Conservation (phyloP, 2,329 filamentous ascomycete genomes). For the Byssoonygena ceratinophila region DNA sequence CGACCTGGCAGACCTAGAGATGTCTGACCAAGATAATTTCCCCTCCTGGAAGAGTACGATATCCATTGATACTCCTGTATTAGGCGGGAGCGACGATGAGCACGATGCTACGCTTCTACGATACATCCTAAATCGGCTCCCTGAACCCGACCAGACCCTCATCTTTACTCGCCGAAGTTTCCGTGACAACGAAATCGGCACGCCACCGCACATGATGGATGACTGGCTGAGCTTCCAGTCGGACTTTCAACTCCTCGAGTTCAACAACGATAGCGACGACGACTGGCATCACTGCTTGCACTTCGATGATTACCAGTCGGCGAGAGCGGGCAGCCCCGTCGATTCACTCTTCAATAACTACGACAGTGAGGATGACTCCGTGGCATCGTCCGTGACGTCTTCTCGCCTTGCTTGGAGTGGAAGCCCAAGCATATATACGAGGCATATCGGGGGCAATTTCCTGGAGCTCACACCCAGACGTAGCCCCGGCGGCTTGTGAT, state of each 20-base stretch:
- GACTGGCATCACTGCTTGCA: neutral
- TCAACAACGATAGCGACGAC: neutral
- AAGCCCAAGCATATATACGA: neutral
- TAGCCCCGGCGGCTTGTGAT: neutral
- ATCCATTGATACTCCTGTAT: neutral
- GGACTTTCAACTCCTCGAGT: neutral
- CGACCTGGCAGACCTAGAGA: neutral
- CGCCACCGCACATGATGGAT: neutral
- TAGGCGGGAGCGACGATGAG: slow-evolving; percentile 2
- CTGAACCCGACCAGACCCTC: neutral
- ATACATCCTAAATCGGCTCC: neutral
- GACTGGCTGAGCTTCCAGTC: neutral
- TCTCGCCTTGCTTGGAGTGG: slow-evolving; percentile 3
- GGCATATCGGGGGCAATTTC: slow-evolving; percentile 1
- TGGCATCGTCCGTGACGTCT: slow-evolving; percentile 1
- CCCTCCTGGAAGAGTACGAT: slow-evolving; percentile 1
- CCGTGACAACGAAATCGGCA: neutral
- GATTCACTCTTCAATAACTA: slow-evolving; percentile 7
- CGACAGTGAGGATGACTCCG: slow-evolving; percentile 3
- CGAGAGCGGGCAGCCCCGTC: neutral
- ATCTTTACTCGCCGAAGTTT: neutral
- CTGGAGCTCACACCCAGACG: slow-evolving; percentile 3
- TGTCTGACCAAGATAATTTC: neutral
- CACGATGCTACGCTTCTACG: neutral
- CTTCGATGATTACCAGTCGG: neutral